Percentiles rank a stretch among this genome's conserved stretches.
Conservation (phyloP, 2,329 filamentous ascomycete species). For the Daldinia sp. region DNA sequence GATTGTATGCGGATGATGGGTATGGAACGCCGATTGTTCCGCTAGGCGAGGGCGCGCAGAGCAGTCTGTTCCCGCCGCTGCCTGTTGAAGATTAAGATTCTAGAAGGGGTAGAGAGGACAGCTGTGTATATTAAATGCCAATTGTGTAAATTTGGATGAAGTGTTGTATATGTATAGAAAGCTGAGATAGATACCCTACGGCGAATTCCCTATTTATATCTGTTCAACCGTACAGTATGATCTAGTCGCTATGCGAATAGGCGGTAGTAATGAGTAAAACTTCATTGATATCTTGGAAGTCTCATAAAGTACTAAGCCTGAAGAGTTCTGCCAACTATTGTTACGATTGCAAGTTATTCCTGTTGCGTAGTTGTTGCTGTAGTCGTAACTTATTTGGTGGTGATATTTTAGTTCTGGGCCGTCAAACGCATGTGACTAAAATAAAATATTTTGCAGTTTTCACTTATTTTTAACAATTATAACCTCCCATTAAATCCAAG, state of each 20-base stretch:
- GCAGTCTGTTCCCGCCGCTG: conserved; percentile 66
- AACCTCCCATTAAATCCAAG: conserved; percentile 1
- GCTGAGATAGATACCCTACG: conserved; percentile 6
- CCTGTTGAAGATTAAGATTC: conserved; percentile 55
- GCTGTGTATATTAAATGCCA: neutral
- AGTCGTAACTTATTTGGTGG: neutral
- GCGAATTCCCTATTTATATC: neutral
- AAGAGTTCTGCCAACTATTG: neutral
- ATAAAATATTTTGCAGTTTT: conserved; percentile 3
- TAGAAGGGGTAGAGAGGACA: neutral
- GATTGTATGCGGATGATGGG: conserved; percentile 70
- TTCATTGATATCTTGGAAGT: neutral
- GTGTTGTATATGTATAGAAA: neutral
- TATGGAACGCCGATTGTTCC: conserved; percentile 70
- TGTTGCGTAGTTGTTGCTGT: neutral
- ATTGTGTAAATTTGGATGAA: neutral
- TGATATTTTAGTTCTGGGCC: neutral
- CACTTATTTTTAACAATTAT: neutral
- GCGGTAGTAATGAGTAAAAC: neutral
- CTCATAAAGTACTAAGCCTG: neutral
- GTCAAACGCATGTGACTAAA: conserved; percentile 10
- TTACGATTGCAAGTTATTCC: neutral
- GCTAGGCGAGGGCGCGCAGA: conserved; percentile 55
- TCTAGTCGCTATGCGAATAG: neutral
- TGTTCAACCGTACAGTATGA: neutral